Evolutionary conservation across 768 basidiomycete species (phyloP), one percentile per base, ranked within the genome.

Genomic region (Russula earlei): DNA sequence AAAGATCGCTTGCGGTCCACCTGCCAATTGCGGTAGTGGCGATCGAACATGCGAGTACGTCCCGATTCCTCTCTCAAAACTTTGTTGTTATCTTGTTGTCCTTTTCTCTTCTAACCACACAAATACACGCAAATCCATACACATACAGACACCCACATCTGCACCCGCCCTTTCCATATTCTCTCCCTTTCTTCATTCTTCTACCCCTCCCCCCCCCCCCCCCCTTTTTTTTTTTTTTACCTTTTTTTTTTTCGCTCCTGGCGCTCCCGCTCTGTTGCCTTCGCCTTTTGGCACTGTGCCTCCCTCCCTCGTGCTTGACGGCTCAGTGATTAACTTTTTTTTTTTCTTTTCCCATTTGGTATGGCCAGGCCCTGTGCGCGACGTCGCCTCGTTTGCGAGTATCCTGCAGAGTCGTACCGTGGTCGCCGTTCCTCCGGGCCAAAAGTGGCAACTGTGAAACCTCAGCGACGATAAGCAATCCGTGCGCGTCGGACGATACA

Each of bases 11-110:
- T 59, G 58, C 24, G 58, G 54, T 2, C 58, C 58, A 6, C 47
- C 55, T 4, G 48, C 55, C 2, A 34, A 36, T 14, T 27, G 29
- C 34, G 20, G 24, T 17, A 33, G 36, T 12, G 57, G 57, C 12
- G 52, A 54, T 43, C 52, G 47, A 38, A 49, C 57, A 5, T 58
- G 57, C 57, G 57, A 58, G 57, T 58, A 49, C 34, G 57, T 54
- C 40, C 27, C 2, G 22, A 5, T 20, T 12, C 15, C 2, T 33
- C 24, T 34, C 24, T 4, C 10, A 45, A 38, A 49, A 14, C 49
- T 17, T n/a, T 24, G 10, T 5, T 49, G 10, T 49, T 37, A 9
- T 24, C 33, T 31, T 19, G 12, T 2, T 10, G 2, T 27, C 19
- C 10, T 14, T 46, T 17, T 31, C 22, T 20, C 14, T 45, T 31